phyloP scores from a whole-genome alignment of 768 basidiomycete species.

The Leccinum aurantiacum region DNA sequence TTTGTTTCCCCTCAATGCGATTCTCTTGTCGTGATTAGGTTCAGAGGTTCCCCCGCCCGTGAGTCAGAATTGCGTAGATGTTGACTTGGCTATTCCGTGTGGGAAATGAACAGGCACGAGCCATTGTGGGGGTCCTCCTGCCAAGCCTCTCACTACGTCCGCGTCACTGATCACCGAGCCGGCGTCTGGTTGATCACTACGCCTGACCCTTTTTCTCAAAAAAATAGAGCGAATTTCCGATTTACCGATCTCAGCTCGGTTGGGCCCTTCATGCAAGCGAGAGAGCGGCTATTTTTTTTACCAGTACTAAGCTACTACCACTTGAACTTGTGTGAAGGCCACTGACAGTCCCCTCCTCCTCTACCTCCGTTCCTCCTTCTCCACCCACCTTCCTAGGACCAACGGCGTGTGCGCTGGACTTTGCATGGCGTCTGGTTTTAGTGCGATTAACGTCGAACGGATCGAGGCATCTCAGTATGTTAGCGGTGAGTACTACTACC shows the following conservation, averaged over 20 bases:
- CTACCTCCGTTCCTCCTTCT: neutral
- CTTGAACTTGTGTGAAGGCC: too few species aligned
- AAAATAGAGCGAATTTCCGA: neutral
- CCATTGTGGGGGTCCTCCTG: neutral
- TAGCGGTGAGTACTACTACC: slow-evolving; percentile 21
- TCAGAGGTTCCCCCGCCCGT: slow-evolving; percentile 8
- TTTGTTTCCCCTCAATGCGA: slow-evolving; percentile 8
- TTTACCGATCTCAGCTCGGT: neutral
- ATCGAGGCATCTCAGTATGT: slow-evolving; percentile 25
- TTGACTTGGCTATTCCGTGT: slow-evolving; percentile 2
- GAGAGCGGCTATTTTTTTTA: neutral
- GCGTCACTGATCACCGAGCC: neutral
- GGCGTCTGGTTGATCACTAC: neutral
- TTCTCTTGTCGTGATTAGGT: slow-evolving; percentile 9
- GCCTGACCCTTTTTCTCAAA: neutral
- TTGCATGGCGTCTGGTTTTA: slow-evolving; percentile 9
- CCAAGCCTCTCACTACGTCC: neutral
- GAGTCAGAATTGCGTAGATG: slow-evolving; percentile 16
- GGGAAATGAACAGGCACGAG: slow-evolving; percentile 4
- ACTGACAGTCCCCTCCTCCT: neutral
- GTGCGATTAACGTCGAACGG: slow-evolving; percentile 1
- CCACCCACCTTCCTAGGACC: neutral
- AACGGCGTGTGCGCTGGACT: neutral
- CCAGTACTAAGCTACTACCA: too few species aligned
- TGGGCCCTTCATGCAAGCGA: neutral